Percentiles rank a stretch among this genome's conserved stretches.
Evolutionary conservation across 768 basidiomycete genomes (phyloP).

Genomic region (Sarcodon aspratus): DNA sequence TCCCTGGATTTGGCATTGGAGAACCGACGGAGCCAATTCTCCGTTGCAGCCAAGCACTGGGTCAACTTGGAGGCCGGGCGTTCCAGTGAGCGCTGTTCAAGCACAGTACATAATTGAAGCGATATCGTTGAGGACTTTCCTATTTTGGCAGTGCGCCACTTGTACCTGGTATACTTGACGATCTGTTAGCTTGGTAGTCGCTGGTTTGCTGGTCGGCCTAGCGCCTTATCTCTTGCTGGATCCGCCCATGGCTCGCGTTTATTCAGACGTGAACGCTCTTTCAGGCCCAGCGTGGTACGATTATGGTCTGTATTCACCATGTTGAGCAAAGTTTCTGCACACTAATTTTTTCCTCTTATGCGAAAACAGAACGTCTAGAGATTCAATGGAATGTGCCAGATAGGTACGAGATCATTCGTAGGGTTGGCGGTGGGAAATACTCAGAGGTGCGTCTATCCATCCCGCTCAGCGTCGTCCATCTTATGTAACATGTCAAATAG

Average conservation of each 20-base stretch:
- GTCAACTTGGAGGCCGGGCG: no score
- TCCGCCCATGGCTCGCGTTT: slow-evolving; percentile 69
- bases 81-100: no score
- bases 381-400: slow-evolving; percentile 95
- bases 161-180: slow-evolving; percentile 16
- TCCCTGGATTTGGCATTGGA: no score
- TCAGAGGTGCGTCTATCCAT: slow-evolving; percentile 53
- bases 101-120: no score
- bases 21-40: no score
- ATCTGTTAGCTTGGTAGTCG: not conserved
- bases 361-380: slow-evolving; percentile 67
- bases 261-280: slow-evolving; percentile 77
- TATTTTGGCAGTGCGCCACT: no score
- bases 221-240: not conserved
- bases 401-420: slow-evolving; percentile 92
- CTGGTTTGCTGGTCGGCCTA: not conserved
- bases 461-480: slow-evolving; percentile 2
- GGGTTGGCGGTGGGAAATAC: slow-evolving; percentile 91
- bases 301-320: slow-evolving; percentile 52
- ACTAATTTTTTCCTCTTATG: not conserved
- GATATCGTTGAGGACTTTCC: no score
- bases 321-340: not conserved
- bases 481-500: slow-evolving; percentile 23
- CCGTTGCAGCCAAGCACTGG: no score
- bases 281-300: slow-evolving; percentile 89